phyloP scores from a whole-genome alignment of 176 grass and related monocot genomes.

The Zizania latifolia region DNA sequence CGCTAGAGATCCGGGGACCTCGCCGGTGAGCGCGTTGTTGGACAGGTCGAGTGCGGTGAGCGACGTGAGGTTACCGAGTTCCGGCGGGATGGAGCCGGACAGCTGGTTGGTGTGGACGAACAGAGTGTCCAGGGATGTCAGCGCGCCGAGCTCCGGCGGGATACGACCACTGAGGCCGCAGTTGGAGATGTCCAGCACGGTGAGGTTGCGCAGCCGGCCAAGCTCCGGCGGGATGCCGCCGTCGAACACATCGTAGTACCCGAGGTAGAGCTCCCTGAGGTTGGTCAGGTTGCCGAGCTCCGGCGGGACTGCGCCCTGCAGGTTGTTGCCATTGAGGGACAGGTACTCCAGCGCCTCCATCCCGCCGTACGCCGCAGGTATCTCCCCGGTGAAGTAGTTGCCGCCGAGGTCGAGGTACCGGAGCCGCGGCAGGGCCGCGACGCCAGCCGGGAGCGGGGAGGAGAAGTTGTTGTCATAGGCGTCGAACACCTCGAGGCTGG shows the following conservation, averaged over 20 bases:
- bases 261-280: slow-evolving; percentile 73
- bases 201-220: slow-evolving; percentile 38
- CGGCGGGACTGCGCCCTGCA: slow-evolving; percentile 54
- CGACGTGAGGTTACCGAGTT: slow-evolving; percentile 63
- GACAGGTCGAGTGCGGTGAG: slow-evolving; percentile 78
- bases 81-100: slow-evolving; percentile 47
- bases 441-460: slow-evolving; percentile 42
- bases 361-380: slow-evolving; percentile 56
- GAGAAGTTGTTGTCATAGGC: slow-evolving; percentile 99
- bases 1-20: slow-evolving; percentile 56
- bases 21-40: slow-evolving; percentile 87
- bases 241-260: slow-evolving; percentile 80
- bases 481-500: slow-evolving; percentile 71
- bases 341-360: slow-evolving; percentile 74
- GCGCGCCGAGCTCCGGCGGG: slow-evolving; percentile 52
- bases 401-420: slow-evolving; percentile 87
- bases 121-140: slow-evolving; percentile 56
- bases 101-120: slow-evolving; percentile 91
- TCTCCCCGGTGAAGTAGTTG: slow-evolving; percentile 71
- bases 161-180: slow-evolving; percentile 61
- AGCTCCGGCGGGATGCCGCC: slow-evolving; percentile 59
- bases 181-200: slow-evolving; percentile 61
- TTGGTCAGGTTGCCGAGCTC: slow-evolving; percentile 67
- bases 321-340: slow-evolving; percentile 87
- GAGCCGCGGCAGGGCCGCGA: slow-evolving; percentile 40